Evolutionary conservation across 2,329 filamentous ascomycete species (phyloP).

Genomic region (Dactylella cylindrospora): DNA sequence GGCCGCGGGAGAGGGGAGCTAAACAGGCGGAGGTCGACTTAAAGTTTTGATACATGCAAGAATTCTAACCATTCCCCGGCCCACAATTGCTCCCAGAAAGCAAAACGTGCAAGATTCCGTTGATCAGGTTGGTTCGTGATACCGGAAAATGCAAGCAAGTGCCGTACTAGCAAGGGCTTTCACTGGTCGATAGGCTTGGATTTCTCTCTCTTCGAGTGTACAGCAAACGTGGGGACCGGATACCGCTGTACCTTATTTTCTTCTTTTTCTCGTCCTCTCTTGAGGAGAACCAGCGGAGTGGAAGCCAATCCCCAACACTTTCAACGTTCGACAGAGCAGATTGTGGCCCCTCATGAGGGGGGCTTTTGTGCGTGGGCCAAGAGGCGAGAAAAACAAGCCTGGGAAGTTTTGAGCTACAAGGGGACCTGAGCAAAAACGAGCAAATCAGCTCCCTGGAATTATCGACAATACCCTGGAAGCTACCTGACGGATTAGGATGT

Average conservation of each 20-base stretch:
- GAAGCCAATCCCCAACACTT: slow-evolving; percentile 40
- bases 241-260: neutral
- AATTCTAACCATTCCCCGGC: slow-evolving; percentile 7
- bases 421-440: slow-evolving; percentile 27
- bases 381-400: slow-evolving; percentile 4
- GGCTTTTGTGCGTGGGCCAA: too few species aligned
- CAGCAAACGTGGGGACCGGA: too few species aligned
- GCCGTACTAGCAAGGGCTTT: too few species aligned
- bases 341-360: too few species aligned
- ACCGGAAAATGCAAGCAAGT: slow-evolving; percentile 1
- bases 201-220: too few species aligned
- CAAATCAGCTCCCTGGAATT: slow-evolving; percentile 32
- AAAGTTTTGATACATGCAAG: too few species aligned
- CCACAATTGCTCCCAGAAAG: slow-evolving; percentile 21
- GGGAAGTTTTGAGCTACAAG: neutral
- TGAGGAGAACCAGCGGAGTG: slow-evolving; percentile 29
- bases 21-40: too few species aligned
- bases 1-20: slow-evolving; percentile 25
- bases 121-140: slow-evolving; percentile 35
- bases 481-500: slow-evolving; percentile 1
- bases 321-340: too few species aligned
- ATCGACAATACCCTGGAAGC: slow-evolving; percentile 14
- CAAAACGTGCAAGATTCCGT: slow-evolving; percentile 42
- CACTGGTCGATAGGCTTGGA: too few species aligned
- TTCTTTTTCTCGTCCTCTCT: neutral